Base-by-base conservation (phyloP, 345 rosid genomes). In the Eutrema japonicum region DNA sequence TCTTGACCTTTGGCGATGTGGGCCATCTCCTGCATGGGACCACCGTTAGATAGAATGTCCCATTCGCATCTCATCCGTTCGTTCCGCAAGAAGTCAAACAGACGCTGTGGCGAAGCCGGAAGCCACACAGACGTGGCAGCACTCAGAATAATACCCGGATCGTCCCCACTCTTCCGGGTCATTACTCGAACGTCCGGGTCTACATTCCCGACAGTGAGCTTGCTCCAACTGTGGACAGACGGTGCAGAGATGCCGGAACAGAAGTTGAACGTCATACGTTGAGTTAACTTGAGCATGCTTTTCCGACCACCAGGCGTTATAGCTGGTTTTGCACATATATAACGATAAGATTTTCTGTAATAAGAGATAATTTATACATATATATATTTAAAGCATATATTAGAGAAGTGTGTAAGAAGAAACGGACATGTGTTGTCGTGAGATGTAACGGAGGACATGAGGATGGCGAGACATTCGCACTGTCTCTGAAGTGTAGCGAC, bases 81-180 rank as follows among this genome's bases (percentile, higher is more conserved):
- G 32, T 85, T 78, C 13, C 87, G 64, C 38, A 88, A 82, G 71
- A 86, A 88, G 67, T 86, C 86, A 35, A 86, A 88, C n/a, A 88
- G 74, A 35, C 82, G 74, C 9, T 83, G 85, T 8, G 86, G 87
- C 4, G 90, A 78, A 33, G 81, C 83, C 0, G 86, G 87, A 22
- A 88, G 80, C 93, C 90, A 88, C 18, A 86, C 87, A 4, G 93
- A 86, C 26, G 93, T 88, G 2, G 93, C 78, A 18, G 90, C 90
- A 43, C 93, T 88, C 46, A 88, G 49, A 4, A 88, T 84, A 53
- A 88, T 78, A 7, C 92, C 92, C 27, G 82, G 90, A 61, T 88
- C 85, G 37, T 84, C 79, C 6, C 79, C 80, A 58, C 85, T 84
- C 72, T 84, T 86, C 14, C 93, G 78, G 38, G 86, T 84, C 88